Evolutionary conservation across 1,139 yeast species (phyloP).

Genomic region (Nakaseomyces delphensis): DNA sequence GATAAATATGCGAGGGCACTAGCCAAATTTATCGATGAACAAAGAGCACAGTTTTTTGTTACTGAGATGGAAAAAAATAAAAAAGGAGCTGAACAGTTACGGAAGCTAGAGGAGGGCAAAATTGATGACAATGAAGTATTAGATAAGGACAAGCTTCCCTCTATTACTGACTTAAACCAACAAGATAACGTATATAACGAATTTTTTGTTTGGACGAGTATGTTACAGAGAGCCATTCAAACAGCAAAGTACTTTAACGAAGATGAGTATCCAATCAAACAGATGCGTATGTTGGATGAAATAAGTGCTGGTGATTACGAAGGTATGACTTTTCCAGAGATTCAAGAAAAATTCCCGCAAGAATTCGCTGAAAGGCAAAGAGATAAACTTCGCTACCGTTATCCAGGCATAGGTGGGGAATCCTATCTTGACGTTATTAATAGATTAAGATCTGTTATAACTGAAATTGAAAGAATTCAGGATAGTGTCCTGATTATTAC

Average conservation of each 20-base stretch:
- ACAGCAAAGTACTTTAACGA: conserved; percentile 71
- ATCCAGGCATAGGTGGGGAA: conserved; percentile 96
- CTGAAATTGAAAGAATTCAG: conserved; percentile 85
- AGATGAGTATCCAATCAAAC: conserved; percentile 67
- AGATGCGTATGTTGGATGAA: conserved; percentile 90
- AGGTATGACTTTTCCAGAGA: conserved; percentile 83
- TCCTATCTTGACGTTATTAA: conserved; percentile 88
- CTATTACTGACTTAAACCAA: conserved; percentile 24
- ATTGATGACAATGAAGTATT: not conserved
- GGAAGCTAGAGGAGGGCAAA: not conserved
- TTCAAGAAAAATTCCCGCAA: conserved; percentile 58
- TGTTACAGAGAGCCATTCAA: conserved; percentile 69
- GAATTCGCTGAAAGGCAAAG: conserved; percentile 70
- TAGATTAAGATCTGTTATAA: conserved; percentile 79
- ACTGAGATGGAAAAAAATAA: conserved; percentile 17
- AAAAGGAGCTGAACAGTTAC: conserved; percentile 1
- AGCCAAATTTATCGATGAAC: conserved; percentile 62
- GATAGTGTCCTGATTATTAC: conserved; percentile 77
- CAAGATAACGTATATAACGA: conserved; percentile 34
- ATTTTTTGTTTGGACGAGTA: conserved; percentile 90
- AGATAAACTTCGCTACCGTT: conserved; percentile 74
- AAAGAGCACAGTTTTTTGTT: conserved; percentile 60
- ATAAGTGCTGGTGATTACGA: conserved; percentile 88
- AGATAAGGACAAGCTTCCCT: not conserved
- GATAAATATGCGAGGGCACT: conserved; percentile 62